phyloP scores from a whole-genome alignment of 2,329 filamentous ascomycete species.

The Diaporthe ampelina region DNA sequence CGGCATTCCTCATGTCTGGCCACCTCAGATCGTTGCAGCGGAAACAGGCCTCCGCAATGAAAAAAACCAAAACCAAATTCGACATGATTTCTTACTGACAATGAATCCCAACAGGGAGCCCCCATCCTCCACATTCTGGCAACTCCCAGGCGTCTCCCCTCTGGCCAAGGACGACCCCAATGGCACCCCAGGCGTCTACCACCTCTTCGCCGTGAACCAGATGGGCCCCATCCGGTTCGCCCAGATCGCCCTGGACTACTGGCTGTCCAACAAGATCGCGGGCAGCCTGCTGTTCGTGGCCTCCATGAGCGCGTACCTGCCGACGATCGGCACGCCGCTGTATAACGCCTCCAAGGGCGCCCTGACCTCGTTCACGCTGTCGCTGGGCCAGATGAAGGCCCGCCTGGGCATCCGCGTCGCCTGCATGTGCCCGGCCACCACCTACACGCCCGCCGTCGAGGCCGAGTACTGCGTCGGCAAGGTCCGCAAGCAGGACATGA shows the following conservation, averaged over 20 bases:
- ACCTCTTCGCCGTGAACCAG: slow-evolving; percentile 44
- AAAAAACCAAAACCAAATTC: no score
- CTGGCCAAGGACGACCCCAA: slow-evolving; percentile 42
- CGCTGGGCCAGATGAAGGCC: slow-evolving; percentile 38
- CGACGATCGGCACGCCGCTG: slow-evolving; percentile 33
- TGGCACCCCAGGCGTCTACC: slow-evolving; percentile 42
- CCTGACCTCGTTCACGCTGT: slow-evolving; percentile 41
- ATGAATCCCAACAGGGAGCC: slow-evolving; percentile 40
- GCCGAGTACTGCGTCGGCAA: slow-evolving; percentile 38
- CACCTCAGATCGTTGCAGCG: background rate
- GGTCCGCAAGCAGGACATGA: slow-evolving; percentile 38
- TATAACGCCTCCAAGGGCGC: slow-evolving; percentile 45
- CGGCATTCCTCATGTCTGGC: background rate
- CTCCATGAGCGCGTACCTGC: slow-evolving; percentile 33
- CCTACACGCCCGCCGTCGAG: slow-evolving; percentile 37
- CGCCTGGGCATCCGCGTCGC: slow-evolving; percentile 37
- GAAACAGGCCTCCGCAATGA: no score
- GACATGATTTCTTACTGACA: background rate
- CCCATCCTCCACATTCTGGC: slow-evolving; percentile 45
- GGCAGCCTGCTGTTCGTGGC: slow-evolving; percentile 34
- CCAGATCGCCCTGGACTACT: slow-evolving; percentile 47
- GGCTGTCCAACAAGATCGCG: slow-evolving; percentile 33
- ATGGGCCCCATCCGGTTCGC: slow-evolving; percentile 45
- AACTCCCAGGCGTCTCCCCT: slow-evolving; percentile 43
- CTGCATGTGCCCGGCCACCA: slow-evolving; percentile 40